Evolutionary conservation across 2,329 filamentous ascomycete genomes (phyloP).

Genomic region (Elsinoe ampelina): DNA sequence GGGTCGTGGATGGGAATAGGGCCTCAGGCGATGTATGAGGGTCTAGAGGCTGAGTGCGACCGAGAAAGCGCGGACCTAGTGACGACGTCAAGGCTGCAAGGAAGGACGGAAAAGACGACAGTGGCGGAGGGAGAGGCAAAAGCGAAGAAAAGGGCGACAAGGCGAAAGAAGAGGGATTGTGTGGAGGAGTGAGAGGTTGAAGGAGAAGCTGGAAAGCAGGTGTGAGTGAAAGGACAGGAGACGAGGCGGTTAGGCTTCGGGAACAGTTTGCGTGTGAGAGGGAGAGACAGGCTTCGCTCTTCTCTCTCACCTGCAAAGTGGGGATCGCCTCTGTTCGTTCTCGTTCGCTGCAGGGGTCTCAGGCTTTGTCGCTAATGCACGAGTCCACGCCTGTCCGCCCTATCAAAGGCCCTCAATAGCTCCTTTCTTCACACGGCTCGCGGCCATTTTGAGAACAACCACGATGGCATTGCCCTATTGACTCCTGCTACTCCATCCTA

Average conservation of each 20-base stretch:
- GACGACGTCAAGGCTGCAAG: background rate
- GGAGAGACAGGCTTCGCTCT: background rate
- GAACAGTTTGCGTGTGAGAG: conserved; percentile 11
- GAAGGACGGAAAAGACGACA: conserved; percentile 5
- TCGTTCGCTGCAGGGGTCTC: conserved; percentile 13
- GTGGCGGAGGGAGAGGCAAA: conserved; percentile 1
- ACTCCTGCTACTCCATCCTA: background rate
- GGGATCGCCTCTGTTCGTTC: background rate
- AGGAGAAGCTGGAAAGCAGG: background rate
- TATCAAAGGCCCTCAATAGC: conserved; percentile 1
- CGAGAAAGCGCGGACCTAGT: conserved; percentile 3
- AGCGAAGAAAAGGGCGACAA: conserved; percentile 7
- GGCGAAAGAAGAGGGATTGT: conserved; percentile 6
- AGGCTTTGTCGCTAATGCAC: conserved; percentile 11
- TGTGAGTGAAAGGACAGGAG: background rate
- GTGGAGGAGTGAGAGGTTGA: conserved; percentile 3
- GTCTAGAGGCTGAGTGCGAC: background rate
- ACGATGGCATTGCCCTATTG: background rate
- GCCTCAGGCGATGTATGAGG: background rate
- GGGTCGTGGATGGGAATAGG: background rate
- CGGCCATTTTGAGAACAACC: background rate
- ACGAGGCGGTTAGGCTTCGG: background rate
- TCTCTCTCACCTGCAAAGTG: background rate
- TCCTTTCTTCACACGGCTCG: background rate
- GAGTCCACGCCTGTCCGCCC: background rate